phyloP scores from a whole-genome alignment of 257 asterid genomes.

The Ilex aquifolium region DNA sequence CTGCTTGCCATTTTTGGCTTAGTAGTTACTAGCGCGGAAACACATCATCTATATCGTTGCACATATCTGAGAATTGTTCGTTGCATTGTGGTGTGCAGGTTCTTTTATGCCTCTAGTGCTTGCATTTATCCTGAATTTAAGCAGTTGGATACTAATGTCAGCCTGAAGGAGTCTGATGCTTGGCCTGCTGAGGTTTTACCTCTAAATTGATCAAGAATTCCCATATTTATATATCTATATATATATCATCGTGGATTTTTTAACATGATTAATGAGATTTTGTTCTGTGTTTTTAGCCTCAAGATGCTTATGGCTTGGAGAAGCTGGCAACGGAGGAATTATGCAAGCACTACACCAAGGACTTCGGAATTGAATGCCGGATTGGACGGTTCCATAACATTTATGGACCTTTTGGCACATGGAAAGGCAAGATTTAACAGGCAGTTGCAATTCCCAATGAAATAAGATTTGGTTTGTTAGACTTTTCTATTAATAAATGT shows the following conservation, averaged over 20 bases:
- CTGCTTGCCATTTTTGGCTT: too few relatives aligned
- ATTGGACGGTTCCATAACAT: slow-evolving; percentile 92
- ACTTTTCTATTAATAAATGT: background rate
- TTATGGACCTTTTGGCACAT: slow-evolving; percentile 92
- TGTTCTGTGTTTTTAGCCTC: slow-evolving; percentile 43
- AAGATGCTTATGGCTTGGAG: slow-evolving; percentile 91
- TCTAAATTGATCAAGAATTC: background rate
- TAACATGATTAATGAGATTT: background rate
- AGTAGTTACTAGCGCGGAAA: too few relatives aligned
- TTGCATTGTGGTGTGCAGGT: slow-evolving; percentile 33
- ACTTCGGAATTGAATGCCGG: slow-evolving; percentile 81
- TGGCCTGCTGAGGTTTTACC: slow-evolving; percentile 89
- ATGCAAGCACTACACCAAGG: slow-evolving; percentile 85
- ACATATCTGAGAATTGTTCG: background rate
- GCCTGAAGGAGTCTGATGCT: slow-evolving; percentile 89
- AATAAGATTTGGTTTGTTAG: too few relatives aligned
- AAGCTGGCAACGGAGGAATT: slow-evolving; percentile 77
- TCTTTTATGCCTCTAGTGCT: slow-evolving; percentile 85
- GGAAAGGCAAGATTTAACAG: slow-evolving; percentile 58
- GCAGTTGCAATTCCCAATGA: too few relatives aligned
- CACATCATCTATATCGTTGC: background rate
- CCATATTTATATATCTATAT: too few relatives aligned
- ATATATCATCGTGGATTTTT: background rate
- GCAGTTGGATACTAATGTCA: slow-evolving; percentile 80
- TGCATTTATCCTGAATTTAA: slow-evolving; percentile 87